Evolutionary conservation across 306 rosid species (phyloP), one percentile per base, ranked within the genome.

Genomic region (Gastrolobium villosum): DNA sequence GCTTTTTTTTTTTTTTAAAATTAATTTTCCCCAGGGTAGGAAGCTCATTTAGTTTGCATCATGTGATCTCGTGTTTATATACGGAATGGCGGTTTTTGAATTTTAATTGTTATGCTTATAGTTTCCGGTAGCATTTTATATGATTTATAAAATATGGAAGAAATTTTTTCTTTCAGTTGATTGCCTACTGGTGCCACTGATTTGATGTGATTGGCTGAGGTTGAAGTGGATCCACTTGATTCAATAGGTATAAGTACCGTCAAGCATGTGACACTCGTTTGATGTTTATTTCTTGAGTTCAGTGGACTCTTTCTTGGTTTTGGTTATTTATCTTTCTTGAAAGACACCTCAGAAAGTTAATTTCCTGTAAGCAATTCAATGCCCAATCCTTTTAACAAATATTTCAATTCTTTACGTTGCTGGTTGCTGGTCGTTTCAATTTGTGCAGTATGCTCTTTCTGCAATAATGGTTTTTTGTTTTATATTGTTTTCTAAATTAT

Each of bases 181-280:
- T 67, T 72, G 13, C 30, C 37, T 44, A n/a, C 48, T 55, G 68
- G 43, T 48, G 32, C 57, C 73, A 50, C 68, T 41, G 70, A 31
- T 66, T 72, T 72, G 77, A 9, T 49, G 66, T 34, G 66, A 3
- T 35, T 40, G 15, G 64, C 30, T 50, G 83, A 65, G 66, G 60
- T 65, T 68, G 66, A 35, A 67, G 66, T 67, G 75, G 66, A 74
- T 60, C 46, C 35, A 43, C 56, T 55, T n/a, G 28, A 41, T 77
- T 39, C 59, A 3, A 48, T 20, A 57, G 40, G 63, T 56, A 28
- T 30, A 15, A 57, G 62, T 44, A 10, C 72, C 39, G 72, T 67
- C 57, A 39, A 28, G 7, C 34, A 20, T 20, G 26, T 20, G 26
- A 20, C 26, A 13, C 35, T 26, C 11, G 11, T 61, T 65, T 65